Evolutionary conservation across 139 green algal species (phyloP), one percentile per base, ranked within the genome.

Genomic region (Eudorina sp.): DNA sequence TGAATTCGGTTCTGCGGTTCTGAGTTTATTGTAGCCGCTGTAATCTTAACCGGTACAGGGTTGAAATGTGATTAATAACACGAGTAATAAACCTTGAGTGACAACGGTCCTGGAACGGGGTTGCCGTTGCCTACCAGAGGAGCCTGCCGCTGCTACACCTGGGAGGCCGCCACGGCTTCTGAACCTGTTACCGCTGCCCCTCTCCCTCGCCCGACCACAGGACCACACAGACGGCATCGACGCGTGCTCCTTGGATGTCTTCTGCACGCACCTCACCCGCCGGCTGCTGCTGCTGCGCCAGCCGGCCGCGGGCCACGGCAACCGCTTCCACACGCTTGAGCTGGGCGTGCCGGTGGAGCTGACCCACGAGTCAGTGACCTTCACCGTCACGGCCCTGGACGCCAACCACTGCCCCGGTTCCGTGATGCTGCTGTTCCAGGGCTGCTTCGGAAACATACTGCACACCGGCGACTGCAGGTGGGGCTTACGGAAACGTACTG

Each of bases 351-450:
- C 6, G 6, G 21, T 11, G 0, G 34, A 77, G 31, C 36, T 90
- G 70, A 38, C 48, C 13, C 7, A 84, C 23, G 41, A 45, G 11
- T 7, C 51, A 6, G 62, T 80, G 16, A 34, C 25, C 1, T 92
- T 90, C 41, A 66, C 7, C 3, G 90, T 92, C 1, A 92, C 58
- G 13, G 43, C 90, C 18, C 53, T 89, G 31, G 88, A 90, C 36
- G 88, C 90, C 7, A 75, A 87, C 51, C 90, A 93, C 34, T 90
- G 88, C 76, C 53, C 79, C 27, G 90, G 90, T 14, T 62, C 86
- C 34, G 75, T 74, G 18, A 92, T 93, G 90, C 34, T 90, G 25
- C 45, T 93, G 40, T 92, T 93, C 86, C 64, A 92, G 77, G 90
- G 90, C 21, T 53, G 38, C 48, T 93, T 87, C 25, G 90, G 90